phyloP scores from a whole-genome alignment of 352 stramenopile genomes.

The Phytophthora uliginosa region DNA sequence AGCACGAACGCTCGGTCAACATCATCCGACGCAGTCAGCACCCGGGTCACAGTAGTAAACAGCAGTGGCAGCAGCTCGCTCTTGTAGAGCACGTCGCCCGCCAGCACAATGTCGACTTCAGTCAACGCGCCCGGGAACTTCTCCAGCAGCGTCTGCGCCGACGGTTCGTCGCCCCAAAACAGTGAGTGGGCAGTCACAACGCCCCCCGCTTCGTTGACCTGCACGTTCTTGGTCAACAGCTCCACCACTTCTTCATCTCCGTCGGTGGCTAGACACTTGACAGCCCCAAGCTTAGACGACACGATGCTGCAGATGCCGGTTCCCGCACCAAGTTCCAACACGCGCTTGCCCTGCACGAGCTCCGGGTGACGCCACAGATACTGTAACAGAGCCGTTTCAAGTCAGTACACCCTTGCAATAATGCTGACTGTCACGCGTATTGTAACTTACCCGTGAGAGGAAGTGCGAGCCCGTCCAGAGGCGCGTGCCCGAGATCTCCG shows the following conservation, averaged over 20 bases:
- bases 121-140: slow-evolving; percentile 40
- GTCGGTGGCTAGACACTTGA: slow-evolving; percentile 65
- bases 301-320: slow-evolving; percentile 82
- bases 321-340: slow-evolving; percentile 79
- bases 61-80: slow-evolving; percentile 70
- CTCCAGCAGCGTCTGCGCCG: slow-evolving; percentile 40
- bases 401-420: slow-evolving; percentile 13
- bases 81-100: slow-evolving; percentile 88
- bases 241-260: slow-evolving; percentile 74
- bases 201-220: slow-evolving; percentile 41
- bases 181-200: slow-evolving; percentile 48
- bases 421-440: background rate
- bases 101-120: slow-evolving; percentile 65
- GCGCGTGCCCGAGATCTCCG: slow-evolving; percentile 82
- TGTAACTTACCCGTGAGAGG: slow-evolving; percentile 49
- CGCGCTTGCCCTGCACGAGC: slow-evolving; percentile 53
- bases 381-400: slow-evolving; percentile 23
- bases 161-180: slow-evolving; percentile 69
- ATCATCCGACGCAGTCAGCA: slow-evolving; percentile 31
- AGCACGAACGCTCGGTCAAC: slow-evolving; percentile 51
- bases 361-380: slow-evolving; percentile 61
- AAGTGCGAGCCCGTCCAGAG: slow-evolving; percentile 82
- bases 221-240: slow-evolving; percentile 57
- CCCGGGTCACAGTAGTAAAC: slow-evolving; percentile 56
- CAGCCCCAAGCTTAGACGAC: slow-evolving; percentile 61